Conservation (phyloP, 768 basidiomycete species). For the Auriscalpium microsporum region DNA sequence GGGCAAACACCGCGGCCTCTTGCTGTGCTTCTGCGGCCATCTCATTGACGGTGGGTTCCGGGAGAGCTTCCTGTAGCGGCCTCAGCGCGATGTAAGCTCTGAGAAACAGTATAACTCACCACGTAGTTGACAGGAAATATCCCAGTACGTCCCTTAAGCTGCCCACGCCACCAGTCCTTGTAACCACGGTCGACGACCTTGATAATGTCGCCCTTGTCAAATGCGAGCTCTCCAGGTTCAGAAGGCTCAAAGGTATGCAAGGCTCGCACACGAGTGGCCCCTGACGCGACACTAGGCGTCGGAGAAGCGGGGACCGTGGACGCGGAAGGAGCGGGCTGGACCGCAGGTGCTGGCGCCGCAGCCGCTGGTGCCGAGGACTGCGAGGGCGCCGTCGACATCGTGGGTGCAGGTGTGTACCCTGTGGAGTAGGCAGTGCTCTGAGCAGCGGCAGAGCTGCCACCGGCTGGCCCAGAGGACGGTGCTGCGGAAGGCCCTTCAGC, state of each 20-base stretch:
- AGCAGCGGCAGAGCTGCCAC: constrained; percentile 8
- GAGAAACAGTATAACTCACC: constrained; percentile 35
- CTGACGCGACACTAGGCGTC: constrained; percentile 17
- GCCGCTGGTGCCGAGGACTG: constrained; percentile 2
- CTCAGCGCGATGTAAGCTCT: neutral
- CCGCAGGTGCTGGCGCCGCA: constrained; percentile 17
- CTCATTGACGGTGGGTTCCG: constrained; percentile 73
- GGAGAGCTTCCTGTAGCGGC: constrained; percentile 60
- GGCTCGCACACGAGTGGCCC: constrained; percentile 80
- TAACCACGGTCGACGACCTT: constrained; percentile 92
- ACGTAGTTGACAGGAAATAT: constrained; percentile 98
- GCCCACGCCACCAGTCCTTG: constrained; percentile 96
- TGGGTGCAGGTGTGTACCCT: constrained; percentile 48
- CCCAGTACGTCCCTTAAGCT: constrained; percentile 80
- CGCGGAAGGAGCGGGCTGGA: constrained; percentile 16
- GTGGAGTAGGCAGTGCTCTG: constrained; percentile 33
- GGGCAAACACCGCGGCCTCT: constrained; percentile 82
- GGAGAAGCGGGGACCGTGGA: constrained; percentile 23
- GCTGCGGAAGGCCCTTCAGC: constrained; percentile 15
- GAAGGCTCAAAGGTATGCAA: constrained; percentile 83
- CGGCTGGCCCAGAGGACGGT: constrained; percentile 10
- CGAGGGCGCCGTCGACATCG: neutral
- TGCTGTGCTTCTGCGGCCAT: constrained; percentile 75
- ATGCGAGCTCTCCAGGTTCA: constrained; percentile 83
- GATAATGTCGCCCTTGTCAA: constrained; percentile 89